These are phyloP conservation scores for Penicillium lagena DNA, from an alignment of 495 filamentous ascomycete genomes.

Conservation along the genomic window DNA sequence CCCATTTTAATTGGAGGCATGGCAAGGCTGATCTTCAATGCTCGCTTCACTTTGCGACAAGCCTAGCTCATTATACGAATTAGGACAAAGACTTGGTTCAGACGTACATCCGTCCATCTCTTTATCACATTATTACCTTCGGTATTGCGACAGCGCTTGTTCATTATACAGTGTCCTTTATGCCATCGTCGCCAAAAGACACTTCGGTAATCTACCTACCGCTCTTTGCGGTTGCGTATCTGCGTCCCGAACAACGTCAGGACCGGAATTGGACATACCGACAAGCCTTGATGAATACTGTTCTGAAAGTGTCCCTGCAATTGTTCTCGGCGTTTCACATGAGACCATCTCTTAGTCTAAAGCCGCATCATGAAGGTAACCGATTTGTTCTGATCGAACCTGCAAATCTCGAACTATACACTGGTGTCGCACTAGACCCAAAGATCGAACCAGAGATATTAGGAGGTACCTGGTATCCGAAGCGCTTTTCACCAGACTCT, in stretches of 20 bases:
- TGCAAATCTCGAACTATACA: conserved; percentile 13
- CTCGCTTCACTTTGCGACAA: too few species aligned
- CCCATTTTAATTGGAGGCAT: too few species aligned
- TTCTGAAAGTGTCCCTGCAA: conserved; percentile 6
- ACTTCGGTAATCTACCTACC: conserved; percentile 5
- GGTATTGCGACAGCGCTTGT: too few species aligned
- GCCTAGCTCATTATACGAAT: too few species aligned
- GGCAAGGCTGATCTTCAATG: too few species aligned
- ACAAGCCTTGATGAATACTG: conserved; percentile 11
- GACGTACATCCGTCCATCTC: too few species aligned
- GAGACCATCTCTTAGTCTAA: conserved; percentile 4
- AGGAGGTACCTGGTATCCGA: conserved; percentile 32
- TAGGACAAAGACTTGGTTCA: too few species aligned
- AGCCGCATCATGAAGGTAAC: conserved; percentile 1
- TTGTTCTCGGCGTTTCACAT: conserved; percentile 1
- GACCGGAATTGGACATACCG: conserved; percentile 17
- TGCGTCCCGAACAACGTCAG: conserved; percentile 9
- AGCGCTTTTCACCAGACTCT: conserved; percentile 2
- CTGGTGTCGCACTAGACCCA: conserved; percentile 12
- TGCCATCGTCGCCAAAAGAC: conserved; percentile 3
- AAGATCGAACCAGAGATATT: conserved; percentile 22
- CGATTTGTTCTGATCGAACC: conserved; percentile 14
- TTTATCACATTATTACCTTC: too few species aligned
- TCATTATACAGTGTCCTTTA: neutral
- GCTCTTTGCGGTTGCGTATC: conserved; percentile 2